Conservation (phyloP, 2,329 filamentous ascomycete genomes). For the Colletotrichum scovillei region DNA sequence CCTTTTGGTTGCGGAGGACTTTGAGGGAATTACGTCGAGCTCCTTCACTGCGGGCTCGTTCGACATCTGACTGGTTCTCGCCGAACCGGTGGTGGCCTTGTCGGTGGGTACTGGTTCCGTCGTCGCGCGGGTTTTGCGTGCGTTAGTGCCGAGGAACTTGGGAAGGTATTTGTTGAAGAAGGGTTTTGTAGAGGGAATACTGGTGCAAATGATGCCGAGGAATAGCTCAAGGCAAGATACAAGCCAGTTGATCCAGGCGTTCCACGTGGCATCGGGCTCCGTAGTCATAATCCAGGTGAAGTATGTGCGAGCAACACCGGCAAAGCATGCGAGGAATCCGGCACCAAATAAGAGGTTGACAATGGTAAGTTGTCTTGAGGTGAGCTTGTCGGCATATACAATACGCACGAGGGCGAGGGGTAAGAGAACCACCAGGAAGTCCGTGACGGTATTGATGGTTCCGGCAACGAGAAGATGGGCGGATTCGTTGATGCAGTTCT, state of each 20-base stretch:
- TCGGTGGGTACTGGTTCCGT: not conserved
- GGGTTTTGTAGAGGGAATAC: constrained; percentile 56
- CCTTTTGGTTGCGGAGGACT: not conserved
- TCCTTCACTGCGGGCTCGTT: not conserved
- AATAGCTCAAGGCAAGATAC: constrained; percentile 52
- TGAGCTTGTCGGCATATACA: constrained; percentile 51
- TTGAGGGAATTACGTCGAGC: not conserved
- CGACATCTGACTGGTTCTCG: constrained; percentile 7
- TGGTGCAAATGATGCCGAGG: constrained; percentile 58
- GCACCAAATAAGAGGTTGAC: constrained; percentile 61
- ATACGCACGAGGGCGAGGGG: constrained; percentile 58
- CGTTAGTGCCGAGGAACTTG: constrained; percentile 37
- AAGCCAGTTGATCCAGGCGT: constrained; percentile 49
- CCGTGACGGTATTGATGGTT: constrained; percentile 69
- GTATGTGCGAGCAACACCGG: constrained; percentile 51
- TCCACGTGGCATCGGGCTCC: constrained; percentile 50
- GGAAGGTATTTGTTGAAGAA: constrained; percentile 54
- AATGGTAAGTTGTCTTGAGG: constrained; percentile 56
- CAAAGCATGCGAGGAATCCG: constrained; percentile 58
- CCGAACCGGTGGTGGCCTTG: constrained; percentile 15
- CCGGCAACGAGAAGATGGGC: constrained; percentile 64
- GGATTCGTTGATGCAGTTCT: constrained; percentile 60
- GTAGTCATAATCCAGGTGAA: constrained; percentile 46
- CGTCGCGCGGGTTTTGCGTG: not conserved
- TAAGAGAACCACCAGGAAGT: constrained; percentile 65